phyloP scores from a whole-genome alignment of 2,329 filamentous ascomycete genomes.

The Chaetothyriales sp. region DNA sequence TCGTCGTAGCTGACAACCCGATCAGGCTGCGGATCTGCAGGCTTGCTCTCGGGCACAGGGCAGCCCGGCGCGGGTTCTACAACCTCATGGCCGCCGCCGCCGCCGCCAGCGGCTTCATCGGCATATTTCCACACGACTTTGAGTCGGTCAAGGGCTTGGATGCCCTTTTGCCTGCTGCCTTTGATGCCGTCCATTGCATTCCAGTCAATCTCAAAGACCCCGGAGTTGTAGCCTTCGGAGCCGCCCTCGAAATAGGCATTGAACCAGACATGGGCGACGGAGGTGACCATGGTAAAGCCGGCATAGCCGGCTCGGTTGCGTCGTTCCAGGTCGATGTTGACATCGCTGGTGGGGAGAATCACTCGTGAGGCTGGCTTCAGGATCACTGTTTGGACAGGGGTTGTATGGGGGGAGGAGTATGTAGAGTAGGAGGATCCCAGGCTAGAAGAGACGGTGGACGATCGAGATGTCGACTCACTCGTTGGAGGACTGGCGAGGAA shows the following conservation, averaged over 20 bases:
- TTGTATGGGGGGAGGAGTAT: slow-evolving; percentile 28
- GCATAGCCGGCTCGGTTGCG: slow-evolving; percentile 62
- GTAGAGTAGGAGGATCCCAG: slow-evolving; percentile 20
- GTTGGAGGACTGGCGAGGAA: slow-evolving; percentile 9
- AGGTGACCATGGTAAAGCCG: slow-evolving; percentile 76
- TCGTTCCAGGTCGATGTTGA: slow-evolving; percentile 80
- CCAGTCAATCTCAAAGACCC: slow-evolving; percentile 57
- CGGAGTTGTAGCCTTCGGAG: slow-evolving; percentile 46
- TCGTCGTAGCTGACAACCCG: slow-evolving; percentile 13
- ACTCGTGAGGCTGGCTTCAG: slow-evolving; percentile 57
- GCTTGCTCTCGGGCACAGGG: slow-evolving; percentile 51
- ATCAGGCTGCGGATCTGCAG: slow-evolving; percentile 58
- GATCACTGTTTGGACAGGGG: slow-evolving; percentile 56
- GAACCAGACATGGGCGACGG: slow-evolving; percentile 93
- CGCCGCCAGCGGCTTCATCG: slow-evolving; percentile 5
- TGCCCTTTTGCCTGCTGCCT: slow-evolving; percentile 68
- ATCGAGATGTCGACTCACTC: slow-evolving; percentile 8
- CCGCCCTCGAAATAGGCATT: slow-evolving; percentile 88
- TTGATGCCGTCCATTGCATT: slow-evolving; percentile 87
- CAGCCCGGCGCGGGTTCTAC: slow-evolving; percentile 51
- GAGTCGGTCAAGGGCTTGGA: slow-evolving; percentile 63
- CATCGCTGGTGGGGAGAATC: slow-evolving; percentile 61
- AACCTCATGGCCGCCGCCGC: slow-evolving; percentile 26
- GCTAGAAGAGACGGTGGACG: slow-evolving; percentile 19
- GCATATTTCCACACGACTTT: slow-evolving; percentile 66